Conservation (phyloP, 768 basidiomycete genomes). For the Amanita polypyramis region DNA sequence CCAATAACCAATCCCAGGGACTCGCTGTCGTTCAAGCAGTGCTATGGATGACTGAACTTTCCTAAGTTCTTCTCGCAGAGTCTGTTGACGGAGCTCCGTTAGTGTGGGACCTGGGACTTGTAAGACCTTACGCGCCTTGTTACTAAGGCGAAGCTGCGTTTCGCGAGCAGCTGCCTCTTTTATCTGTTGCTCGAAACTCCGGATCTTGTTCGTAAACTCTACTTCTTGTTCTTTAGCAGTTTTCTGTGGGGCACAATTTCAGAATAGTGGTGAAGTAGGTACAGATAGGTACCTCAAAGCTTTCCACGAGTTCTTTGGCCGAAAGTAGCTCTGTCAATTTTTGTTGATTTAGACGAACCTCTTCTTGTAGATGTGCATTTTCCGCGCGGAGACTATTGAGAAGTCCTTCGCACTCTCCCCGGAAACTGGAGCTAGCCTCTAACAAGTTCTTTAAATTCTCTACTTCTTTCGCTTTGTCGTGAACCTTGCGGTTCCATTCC, state of each 20-base stretch:
- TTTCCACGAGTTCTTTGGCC: conserved; percentile 37
- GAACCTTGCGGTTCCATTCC: conserved; percentile 80
- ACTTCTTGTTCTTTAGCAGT: conserved; percentile 26
- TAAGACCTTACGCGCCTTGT: conserved; percentile 48
- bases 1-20: conserved; percentile 95
- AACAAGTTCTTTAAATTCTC: conserved; percentile 59
- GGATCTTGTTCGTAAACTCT: conserved; percentile 38
- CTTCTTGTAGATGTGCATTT: conserved; percentile 40
- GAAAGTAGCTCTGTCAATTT: conserved; percentile 46
- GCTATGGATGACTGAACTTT: conserved; percentile 94
- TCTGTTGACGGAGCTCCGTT: conserved; percentile 32
- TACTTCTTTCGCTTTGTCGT: conserved; percentile 66
- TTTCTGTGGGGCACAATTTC: conserved; percentile 16
- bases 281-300: conserved; percentile 52
- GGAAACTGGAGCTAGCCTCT: conserved; percentile 44
- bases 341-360: conserved; percentile 35
- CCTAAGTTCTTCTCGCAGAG: conserved; percentile 84
- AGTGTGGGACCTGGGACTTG: conserved; percentile 1
- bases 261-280: background rate
- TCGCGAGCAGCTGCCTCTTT: conserved; percentile 70
- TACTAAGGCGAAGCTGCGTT: conserved; percentile 56
- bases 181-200: conserved; percentile 50
- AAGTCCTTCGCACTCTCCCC: conserved; percentile 47
- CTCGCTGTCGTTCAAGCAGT: conserved; percentile 80
- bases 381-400: conserved; percentile 41